phyloP scores from a whole-genome alignment of 768 basidiomycete species.

The Hypsizygus marmoreus region DNA sequence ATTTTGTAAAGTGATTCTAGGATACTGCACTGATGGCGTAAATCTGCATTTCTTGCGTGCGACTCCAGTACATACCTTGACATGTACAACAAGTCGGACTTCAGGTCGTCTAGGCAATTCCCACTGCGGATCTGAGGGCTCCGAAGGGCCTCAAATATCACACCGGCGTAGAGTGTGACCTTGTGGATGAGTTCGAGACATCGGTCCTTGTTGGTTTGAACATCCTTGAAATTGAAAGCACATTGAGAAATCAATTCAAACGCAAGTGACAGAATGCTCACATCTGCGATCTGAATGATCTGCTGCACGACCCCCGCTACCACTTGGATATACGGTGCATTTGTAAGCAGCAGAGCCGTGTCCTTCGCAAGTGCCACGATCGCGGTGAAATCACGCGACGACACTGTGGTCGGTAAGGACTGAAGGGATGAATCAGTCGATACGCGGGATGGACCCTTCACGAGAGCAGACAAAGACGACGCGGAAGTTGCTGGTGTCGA shows the following conservation, averaged over 20 bases:
- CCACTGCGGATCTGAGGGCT: conserved; percentile 10
- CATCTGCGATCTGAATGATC: conserved; percentile 28
- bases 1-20: conserved; percentile 21
- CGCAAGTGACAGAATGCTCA: conserved; percentile 9
- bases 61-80: conserved; percentile 11
- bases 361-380: conserved; percentile 18
- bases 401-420: too few species aligned
- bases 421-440: too few species aligned
- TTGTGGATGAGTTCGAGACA: conserved; percentile 25
- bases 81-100: conserved; percentile 22
- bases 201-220: conserved; percentile 24
- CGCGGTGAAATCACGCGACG: background rate
- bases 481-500: too few species aligned
- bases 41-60: background rate
- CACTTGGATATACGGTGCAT: conserved; percentile 28
- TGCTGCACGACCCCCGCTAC: conserved; percentile 23
- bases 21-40: conserved; percentile 15
- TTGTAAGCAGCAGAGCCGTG: conserved; percentile 18
- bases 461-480: too few species aligned
- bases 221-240: conserved; percentile 22
- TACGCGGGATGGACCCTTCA: too few species aligned
- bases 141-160: conserved; percentile 24
- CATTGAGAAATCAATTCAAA: too few species aligned
- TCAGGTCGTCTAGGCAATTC: conserved; percentile 14
- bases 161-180: conserved; percentile 22